Conservation (phyloP, 495 filamentous ascomycete species). For the Trichoderma virens region DNA sequence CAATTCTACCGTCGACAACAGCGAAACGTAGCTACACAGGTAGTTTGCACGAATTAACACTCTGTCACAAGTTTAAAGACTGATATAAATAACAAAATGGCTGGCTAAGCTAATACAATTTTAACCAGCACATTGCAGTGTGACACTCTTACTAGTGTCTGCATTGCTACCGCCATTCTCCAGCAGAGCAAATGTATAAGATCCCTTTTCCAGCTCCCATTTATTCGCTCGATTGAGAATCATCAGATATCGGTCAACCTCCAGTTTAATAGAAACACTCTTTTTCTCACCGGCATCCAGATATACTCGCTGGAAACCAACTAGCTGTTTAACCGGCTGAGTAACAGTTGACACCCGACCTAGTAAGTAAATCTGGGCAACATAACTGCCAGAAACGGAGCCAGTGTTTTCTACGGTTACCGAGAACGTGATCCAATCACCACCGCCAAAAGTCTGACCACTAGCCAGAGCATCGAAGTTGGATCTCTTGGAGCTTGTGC, state of each 20-base stretch:
- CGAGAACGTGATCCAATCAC: slow-evolving; percentile 26
- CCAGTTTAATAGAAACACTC: slow-evolving; percentile 22
- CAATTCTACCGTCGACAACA: too few species aligned
- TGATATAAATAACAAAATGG: background rate
- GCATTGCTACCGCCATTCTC: slow-evolving; percentile 26
- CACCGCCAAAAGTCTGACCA: slow-evolving; percentile 16
- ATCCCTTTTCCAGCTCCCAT: slow-evolving; percentile 34
- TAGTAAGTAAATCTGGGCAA: slow-evolving; percentile 32
- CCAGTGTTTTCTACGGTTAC: slow-evolving; percentile 28
- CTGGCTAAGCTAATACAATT: background rate
- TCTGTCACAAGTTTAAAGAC: too few species aligned
- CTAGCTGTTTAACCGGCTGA: slow-evolving; percentile 34
- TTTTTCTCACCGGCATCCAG: slow-evolving; percentile 23
- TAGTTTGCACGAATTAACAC: too few species aligned
- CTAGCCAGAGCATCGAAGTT: background rate
- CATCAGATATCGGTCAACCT: slow-evolving; percentile 30
- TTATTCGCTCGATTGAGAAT: slow-evolving; percentile 29
- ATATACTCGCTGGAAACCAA: slow-evolving; percentile 30
- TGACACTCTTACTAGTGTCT: slow-evolving; percentile 26
- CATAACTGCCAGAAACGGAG: slow-evolving; percentile 26
- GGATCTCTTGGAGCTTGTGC: background rate
- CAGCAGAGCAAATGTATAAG: slow-evolving; percentile 35
- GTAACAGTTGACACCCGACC: slow-evolving; percentile 29
- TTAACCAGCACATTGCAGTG: slow-evolving; percentile 16
- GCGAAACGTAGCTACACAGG: too few species aligned